phyloP scores from a whole-genome alignment of 345 rosid species.

The Euphorbia tirucalli region DNA sequence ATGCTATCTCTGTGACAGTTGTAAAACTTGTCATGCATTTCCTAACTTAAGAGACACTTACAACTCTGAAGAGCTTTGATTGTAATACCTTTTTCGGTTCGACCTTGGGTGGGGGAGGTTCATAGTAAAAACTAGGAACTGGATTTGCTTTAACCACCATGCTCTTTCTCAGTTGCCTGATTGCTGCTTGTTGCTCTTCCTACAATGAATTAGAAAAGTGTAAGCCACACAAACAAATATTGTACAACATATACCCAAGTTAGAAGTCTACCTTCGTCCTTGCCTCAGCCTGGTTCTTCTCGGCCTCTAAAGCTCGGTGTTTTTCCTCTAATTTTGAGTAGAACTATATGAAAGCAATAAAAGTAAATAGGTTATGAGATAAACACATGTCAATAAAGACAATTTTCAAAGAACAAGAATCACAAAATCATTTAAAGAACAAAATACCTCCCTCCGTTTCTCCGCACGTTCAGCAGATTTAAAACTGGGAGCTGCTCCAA shows the following conservation, averaged over 20 bases:
- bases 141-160: conserved; percentile 86
- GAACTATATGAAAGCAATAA: conserved; percentile 42
- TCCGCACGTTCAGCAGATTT: conserved; percentile 73
- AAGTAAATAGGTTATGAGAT: conserved; percentile 22
- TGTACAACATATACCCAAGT: not conserved
- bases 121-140: conserved; percentile 89
- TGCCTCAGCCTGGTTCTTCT: conserved; percentile 69
- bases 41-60: conserved; percentile 1
- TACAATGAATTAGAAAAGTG: conserved; percentile 24
- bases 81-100: conserved; percentile 78
- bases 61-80: conserved; percentile 1
- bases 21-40: conserved; percentile 9
- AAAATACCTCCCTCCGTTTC: conserved; percentile 79
- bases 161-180: conserved; percentile 83
- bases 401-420: conserved; percentile 9
- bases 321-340: conserved; percentile 81
- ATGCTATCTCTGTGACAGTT: not conserved
- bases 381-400: not conserved
- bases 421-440: conserved; percentile 8
- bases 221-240: not conserved
- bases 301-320: conserved; percentile 74
- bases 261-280: conserved; percentile 59
- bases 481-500: conserved; percentile 91
- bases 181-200: conserved; percentile 97
- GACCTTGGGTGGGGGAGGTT: conserved; percentile 75